Conservation (phyloP, 768 basidiomycete genomes). For the Podaxis sp. region DNA sequence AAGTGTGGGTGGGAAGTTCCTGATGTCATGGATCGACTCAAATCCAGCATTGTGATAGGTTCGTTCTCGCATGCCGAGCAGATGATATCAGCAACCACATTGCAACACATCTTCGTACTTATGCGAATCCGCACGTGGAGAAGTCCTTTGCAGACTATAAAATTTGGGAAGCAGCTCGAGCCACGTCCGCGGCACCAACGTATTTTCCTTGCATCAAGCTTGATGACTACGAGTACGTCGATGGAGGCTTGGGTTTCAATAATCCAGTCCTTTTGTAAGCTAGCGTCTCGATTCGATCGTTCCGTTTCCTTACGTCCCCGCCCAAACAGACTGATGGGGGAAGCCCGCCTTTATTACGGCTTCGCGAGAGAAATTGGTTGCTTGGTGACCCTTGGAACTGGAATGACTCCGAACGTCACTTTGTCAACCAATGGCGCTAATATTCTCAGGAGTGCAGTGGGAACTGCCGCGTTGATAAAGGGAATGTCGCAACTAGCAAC, state of each 20-base stretch:
- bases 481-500: slow-evolving; percentile 20
- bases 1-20: slow-evolving; percentile 25
- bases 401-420: slow-evolving; percentile 21
- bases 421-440: slow-evolving; percentile 16
- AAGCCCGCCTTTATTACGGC: slow-evolving; percentile 23
- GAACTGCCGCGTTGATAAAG: slow-evolving; percentile 11
- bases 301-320: background rate
- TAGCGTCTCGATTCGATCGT: background rate
- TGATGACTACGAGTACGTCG: slow-evolving; percentile 26
- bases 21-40: background rate
- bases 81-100: slow-evolving; percentile 25
- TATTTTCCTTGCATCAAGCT: slow-evolving; percentile 29
- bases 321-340: slow-evolving; percentile 25
- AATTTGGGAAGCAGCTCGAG: slow-evolving; percentile 34
- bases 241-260: slow-evolving; percentile 31
- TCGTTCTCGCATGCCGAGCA: slow-evolving; percentile 24
- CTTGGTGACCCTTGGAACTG: slow-evolving; percentile 25
- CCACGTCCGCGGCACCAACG: slow-evolving; percentile 33
- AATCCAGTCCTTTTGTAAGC: slow-evolving; percentile 29
- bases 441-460: slow-evolving; percentile 12
- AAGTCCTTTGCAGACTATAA: slow-evolving; percentile 24
- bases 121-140: slow-evolving; percentile 24
- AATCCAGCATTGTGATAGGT: slow-evolving; percentile 17
- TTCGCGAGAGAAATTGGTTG: slow-evolving; percentile 22
- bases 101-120: slow-evolving; percentile 29